phyloP scores from a whole-genome alignment of 352 stramenopile genomes.

The Globisporangium viniferum region DNA sequence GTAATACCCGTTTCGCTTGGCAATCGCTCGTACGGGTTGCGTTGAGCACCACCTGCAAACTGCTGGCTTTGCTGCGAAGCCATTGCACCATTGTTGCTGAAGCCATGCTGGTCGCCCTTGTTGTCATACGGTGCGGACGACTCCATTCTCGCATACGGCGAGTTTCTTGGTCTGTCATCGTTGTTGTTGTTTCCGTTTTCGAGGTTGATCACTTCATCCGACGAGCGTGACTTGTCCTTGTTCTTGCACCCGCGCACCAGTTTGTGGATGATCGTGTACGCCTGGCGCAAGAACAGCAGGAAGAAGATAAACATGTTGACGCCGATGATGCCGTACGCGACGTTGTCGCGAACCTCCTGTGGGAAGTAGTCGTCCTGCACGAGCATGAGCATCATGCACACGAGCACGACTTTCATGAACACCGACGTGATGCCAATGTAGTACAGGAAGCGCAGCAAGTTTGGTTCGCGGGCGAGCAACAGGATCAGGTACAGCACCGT shows the following conservation, averaged over 20 bases:
- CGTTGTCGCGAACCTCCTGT: conserved; percentile 74
- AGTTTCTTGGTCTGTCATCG: conserved; percentile 1
- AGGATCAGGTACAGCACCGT: conserved; percentile 72
- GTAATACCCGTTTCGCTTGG: background rate
- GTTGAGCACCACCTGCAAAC: conserved; percentile 12
- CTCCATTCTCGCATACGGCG: conserved; percentile 21
- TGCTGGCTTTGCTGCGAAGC: conserved; percentile 2
- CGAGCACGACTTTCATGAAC: conserved; percentile 80
- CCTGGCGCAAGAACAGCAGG: conserved; percentile 73
- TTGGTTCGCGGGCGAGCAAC: conserved; percentile 66
- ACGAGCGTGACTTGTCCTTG: conserved; percentile 21
- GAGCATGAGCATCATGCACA: conserved; percentile 80
- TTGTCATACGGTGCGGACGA: conserved; percentile 17
- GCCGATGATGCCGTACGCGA: conserved; percentile 83
- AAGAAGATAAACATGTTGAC: conserved; percentile 85
- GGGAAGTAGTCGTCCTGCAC: conserved; percentile 79
- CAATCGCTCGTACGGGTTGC: conserved; percentile 1
- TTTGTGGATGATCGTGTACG: conserved; percentile 77
- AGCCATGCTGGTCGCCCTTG: background rate
- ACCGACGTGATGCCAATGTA: conserved; percentile 77
- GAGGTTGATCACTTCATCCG: conserved; percentile 43
- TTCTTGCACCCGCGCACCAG: conserved; percentile 50
- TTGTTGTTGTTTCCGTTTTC: conserved; percentile 33
- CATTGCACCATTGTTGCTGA: background rate
- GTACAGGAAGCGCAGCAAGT: conserved; percentile 79